A percentile compares a stretch with the other conserved stretches of the same genome.
phyloP scores from a whole-genome alignment of 495 filamentous ascomycete genomes.

The Neurospora discreta region DNA sequence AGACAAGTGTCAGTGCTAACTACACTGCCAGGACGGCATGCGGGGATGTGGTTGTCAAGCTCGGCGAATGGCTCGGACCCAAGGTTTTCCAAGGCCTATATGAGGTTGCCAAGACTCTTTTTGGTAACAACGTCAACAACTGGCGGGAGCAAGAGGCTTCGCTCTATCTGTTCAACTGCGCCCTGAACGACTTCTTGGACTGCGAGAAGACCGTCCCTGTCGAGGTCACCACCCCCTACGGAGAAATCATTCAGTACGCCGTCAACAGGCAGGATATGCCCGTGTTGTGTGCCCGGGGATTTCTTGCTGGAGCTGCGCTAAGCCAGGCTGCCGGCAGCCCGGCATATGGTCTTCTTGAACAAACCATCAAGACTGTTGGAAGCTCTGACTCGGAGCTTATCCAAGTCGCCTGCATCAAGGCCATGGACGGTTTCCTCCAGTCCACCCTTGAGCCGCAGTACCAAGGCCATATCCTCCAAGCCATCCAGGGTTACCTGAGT shows the following conservation, averaged over 20 bases:
- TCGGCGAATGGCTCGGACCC: conserved; percentile 77
- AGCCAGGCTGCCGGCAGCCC: conserved; percentile 40
- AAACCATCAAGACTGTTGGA: conserved; percentile 62
- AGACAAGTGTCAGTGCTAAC: conserved; percentile 90
- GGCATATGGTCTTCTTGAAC: conserved; percentile 50
- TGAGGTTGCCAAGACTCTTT: conserved; percentile 58
- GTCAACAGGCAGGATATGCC: conserved; percentile 48
- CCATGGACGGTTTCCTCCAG: conserved; percentile 70
- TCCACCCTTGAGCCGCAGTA: conserved; percentile 42
- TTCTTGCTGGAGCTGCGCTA: conserved; percentile 68
- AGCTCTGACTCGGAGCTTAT: conserved; percentile 74
- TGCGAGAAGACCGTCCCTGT: conserved; percentile 51
- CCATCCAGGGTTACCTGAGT: conserved; percentile 67
- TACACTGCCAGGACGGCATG: conserved; percentile 89
- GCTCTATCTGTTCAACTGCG: conserved; percentile 68
- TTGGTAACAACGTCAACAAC: conserved; percentile 33
- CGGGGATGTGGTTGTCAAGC: conserved; percentile 80
- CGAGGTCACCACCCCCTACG: conserved; percentile 58
- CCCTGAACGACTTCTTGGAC: conserved; percentile 73
- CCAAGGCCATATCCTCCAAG: conserved; percentile 61
- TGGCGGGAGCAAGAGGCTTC: conserved; percentile 66
- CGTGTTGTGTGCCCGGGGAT: conserved; percentile 75
- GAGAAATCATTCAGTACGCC: conserved; percentile 67
- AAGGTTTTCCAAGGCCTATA: conserved; percentile 63
- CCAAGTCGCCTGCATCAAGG: conserved; percentile 81